Percentiles rank a stretch among this genome's conserved stretches.
Conservation (phyloP, 352 stramenopile species). For the Globisporangium yorkense region DNA sequence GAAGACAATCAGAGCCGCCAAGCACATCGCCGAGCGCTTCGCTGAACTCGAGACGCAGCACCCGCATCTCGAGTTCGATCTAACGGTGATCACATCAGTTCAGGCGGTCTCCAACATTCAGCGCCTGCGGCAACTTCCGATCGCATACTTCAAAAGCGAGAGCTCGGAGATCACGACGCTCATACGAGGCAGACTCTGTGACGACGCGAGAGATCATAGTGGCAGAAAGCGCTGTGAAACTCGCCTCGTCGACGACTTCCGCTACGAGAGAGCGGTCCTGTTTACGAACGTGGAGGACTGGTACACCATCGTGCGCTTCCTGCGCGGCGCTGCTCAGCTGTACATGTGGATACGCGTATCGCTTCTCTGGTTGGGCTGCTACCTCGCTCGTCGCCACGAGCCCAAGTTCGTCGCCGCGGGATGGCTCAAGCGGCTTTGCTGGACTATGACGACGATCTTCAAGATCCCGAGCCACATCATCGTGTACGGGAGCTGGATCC, state of each 20-base stretch:
- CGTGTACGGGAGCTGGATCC: conserved; percentile 34
- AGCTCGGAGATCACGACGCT: conserved; percentile 26
- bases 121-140: background rate
- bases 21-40: conserved; percentile 23
- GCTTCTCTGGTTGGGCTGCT: conserved; percentile 18
- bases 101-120: background rate
- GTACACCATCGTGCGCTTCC: conserved; percentile 15
- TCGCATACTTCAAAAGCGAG: conserved; percentile 7
- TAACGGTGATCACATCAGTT: conserved; percentile 16
- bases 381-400: conserved; percentile 14
- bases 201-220: conserved; percentile 1
- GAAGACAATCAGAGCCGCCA: conserved; percentile 9
- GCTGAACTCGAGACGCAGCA: conserved; percentile 18
- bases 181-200: conserved; percentile 18
- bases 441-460: conserved; percentile 11
- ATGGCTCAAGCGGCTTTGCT: conserved; percentile 1
- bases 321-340: conserved; percentile 24
- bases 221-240: conserved; percentile 13
- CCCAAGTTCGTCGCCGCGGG: conserved; percentile 4
- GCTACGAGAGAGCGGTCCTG: conserved; percentile 40
- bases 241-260: conserved; percentile 40
- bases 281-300: conserved; percentile 30
- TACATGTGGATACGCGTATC: conserved; percentile 46
- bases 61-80: conserved; percentile 21
- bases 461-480: conserved; percentile 26